Evolutionary conservation across 306 rosid species (phyloP), one percentile per base, ranked within the genome.

Genomic region (Glycine latifolia): DNA sequence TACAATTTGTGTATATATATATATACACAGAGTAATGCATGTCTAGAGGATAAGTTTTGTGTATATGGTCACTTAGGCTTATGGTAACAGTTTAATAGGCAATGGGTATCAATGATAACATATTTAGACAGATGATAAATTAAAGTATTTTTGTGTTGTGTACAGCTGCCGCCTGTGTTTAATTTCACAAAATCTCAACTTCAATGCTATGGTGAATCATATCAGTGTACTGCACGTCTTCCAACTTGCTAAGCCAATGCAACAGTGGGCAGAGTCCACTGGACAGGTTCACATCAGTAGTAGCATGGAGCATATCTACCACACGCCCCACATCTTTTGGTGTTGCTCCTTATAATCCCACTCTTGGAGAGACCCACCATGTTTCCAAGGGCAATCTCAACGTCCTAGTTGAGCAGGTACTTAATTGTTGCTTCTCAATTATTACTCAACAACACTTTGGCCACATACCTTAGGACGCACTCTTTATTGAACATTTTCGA

Each of bases 331-430:
- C 75, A 13, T 63, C 79, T 37, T 90, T 90, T 56, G 97, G 97
- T 1, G 70, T 87, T 79, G 91, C 93, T 77, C 97, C 97, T 6
- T 93, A 80, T 71, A 93, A 85, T 76, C 95, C 99, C n/a, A 86
- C 80, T 87, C 97, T 95, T 58, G 99, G 99, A 14, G 99, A 95
- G 88, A 95, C 98, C 1, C 98, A 95, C 84, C 97, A 95, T 89
- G 96, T 87, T 62, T 88, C 98, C 12, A 81, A 85, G 7, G 94
- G 91, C 60, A 78, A 68, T 69, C 89, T 95, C 54, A 89, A 90
- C 10, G 87, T 95, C 5, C 86, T 93, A 46, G 83, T 91, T 1
- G 99, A 95, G 67, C 97, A 95, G 96, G 98, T 94, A 61, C 35
- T 47, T 37, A 26, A 26, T 26, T 26, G 31, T 37, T 37, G 9